phyloP scores from a whole-genome alignment of 805 yeast genomes.

The Zygoascus biomembranicola region DNA sequence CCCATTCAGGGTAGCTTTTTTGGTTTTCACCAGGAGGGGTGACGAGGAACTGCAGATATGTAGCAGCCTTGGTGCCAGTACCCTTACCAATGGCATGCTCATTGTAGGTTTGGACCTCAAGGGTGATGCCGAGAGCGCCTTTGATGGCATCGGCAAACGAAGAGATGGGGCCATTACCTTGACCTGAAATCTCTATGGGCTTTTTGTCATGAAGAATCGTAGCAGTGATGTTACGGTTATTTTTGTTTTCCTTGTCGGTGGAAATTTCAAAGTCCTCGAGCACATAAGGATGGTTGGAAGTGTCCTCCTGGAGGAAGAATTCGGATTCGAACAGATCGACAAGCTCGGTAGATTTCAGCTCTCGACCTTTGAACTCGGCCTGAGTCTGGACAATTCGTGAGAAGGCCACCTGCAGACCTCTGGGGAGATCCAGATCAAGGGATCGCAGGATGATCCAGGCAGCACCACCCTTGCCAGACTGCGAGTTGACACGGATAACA shows the following conservation, averaged over 20 bases:
- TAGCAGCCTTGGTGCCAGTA: conserved; percentile 64
- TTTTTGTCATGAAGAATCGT: conserved; percentile 41
- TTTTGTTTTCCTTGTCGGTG: conserved; percentile 33
- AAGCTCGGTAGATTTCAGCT: conserved; percentile 56
- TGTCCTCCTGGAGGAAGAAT: conserved; percentile 36
- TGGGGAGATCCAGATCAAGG: conserved; percentile 72
- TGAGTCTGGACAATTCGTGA: conserved; percentile 59
- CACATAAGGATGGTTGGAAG: conserved; percentile 24
- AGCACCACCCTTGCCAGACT: conserved; percentile 84
- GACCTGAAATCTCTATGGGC: conserved; percentile 40
- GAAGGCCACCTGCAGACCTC: conserved; percentile 70
- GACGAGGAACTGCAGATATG: conserved; percentile 50
- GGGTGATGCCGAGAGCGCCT: conserved; percentile 36
- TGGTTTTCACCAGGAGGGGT: conserved; percentile 36
- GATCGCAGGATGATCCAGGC: conserved; percentile 77
- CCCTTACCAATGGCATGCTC: conserved; percentile 77
- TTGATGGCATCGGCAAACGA: conserved; percentile 59
- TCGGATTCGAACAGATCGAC: conserved; percentile 55
- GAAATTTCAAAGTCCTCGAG: conserved; percentile 41
- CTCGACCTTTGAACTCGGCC: conserved; percentile 67
- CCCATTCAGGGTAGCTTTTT: conserved; percentile 51
- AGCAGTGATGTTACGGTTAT: conserved; percentile 39
- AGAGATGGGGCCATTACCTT: conserved; percentile 79
- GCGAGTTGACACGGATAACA: conserved; percentile 82
- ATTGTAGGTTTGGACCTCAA: conserved; percentile 62